These are phyloP conservation scores for Camptophora hylomeconis DNA, from an alignment of 2,329 filamentous ascomycete species.

Conservation along the genomic window DNA sequence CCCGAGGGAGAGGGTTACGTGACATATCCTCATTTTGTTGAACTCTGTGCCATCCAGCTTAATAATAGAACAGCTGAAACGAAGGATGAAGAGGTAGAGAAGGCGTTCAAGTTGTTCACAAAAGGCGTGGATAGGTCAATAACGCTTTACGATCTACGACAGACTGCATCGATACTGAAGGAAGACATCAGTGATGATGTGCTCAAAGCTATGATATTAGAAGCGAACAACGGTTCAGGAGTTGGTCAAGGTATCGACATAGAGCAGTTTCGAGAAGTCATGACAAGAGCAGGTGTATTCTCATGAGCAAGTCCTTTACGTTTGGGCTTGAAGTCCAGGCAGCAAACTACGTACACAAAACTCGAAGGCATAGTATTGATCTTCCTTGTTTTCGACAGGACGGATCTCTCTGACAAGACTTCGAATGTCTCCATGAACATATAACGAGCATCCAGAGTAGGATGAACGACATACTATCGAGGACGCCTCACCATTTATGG, in stretches of 20 bases:
- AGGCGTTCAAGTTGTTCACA: slow-evolving; percentile 66
- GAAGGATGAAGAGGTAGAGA: slow-evolving; percentile 55
- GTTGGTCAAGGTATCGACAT: slow-evolving; percentile 57
- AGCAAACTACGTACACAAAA: no score
- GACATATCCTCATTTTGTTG: slow-evolving; percentile 68
- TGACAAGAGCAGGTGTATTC: slow-evolving; percentile 74
- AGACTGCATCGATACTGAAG: slow-evolving; percentile 68
- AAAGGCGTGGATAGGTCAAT: slow-evolving; percentile 46
- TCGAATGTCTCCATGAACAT: slow-evolving; percentile 14
- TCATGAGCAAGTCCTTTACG: slow-evolving; percentile 39
- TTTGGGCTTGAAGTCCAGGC: no score
- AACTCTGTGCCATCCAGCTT: slow-evolving; percentile 77
- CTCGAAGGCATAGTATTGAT: no score
- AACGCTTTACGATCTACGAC: slow-evolving; percentile 62
- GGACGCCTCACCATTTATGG: no score
- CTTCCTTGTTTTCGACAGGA: no score
- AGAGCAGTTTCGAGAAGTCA: slow-evolving; percentile 75
- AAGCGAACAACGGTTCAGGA: slow-evolving; percentile 74
- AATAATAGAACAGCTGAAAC: slow-evolving; percentile 40
- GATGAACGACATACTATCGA: no score
- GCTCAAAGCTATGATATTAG: slow-evolving; percentile 84
- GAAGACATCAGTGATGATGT: slow-evolving; percentile 74
- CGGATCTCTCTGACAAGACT: no score
- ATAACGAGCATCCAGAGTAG: slow-evolving; percentile 3
- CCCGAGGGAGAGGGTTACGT: slow-evolving; percentile 68